phyloP scores from a whole-genome alignment of 768 basidiomycete genomes.

The Dendrothele bispora region DNA sequence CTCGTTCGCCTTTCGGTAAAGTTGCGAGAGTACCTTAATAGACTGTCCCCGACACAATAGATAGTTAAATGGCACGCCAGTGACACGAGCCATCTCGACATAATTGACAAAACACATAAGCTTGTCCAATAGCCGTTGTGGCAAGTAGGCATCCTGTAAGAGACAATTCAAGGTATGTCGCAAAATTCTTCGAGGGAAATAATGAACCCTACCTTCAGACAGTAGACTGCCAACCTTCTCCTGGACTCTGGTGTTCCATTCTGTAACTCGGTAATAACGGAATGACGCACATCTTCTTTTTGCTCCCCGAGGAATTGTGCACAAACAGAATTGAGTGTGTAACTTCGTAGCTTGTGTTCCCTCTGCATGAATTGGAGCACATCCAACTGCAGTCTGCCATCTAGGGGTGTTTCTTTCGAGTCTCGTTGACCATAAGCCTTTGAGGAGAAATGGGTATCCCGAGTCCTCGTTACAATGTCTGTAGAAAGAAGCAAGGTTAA shows the following conservation, averaged over 20 bases:
- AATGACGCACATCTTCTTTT: slow-evolving; percentile 98
- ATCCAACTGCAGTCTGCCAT: slow-evolving; percentile 94
- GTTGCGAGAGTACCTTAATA: slow-evolving; percentile 96
- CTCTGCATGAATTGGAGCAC: slow-evolving; percentile 97
- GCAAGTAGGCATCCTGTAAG: slow-evolving; percentile 98
- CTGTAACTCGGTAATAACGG: slow-evolving; percentile 96
- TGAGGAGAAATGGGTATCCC: slow-evolving; percentile 96
- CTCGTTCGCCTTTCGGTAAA: slow-evolving; percentile 89
- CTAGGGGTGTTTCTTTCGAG: slow-evolving; percentile 88
- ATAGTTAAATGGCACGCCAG: slow-evolving; percentile 99
- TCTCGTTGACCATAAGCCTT: slow-evolving; percentile 97
- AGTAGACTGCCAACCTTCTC: slow-evolving; percentile 93
- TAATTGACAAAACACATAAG: slow-evolving; percentile 99
- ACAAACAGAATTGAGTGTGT: slow-evolving; percentile 97
- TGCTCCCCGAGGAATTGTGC: slow-evolving; percentile 98
- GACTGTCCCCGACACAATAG: slow-evolving; percentile 93
- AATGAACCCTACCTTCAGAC: slow-evolving; percentile 74
- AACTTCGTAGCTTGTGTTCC: slow-evolving; percentile 95
- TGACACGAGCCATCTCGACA: slow-evolving; percentile 98
- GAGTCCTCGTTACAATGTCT: slow-evolving; percentile 79
- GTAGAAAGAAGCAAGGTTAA: slow-evolving; percentile 8
- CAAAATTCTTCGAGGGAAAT: neutral
- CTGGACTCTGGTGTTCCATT: slow-evolving; percentile 95
- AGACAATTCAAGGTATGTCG: too few species aligned
- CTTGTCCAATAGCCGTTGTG: slow-evolving; percentile 94